Conservation (phyloP, 306 rosid genomes). For the Carpinus fangiana region DNA sequence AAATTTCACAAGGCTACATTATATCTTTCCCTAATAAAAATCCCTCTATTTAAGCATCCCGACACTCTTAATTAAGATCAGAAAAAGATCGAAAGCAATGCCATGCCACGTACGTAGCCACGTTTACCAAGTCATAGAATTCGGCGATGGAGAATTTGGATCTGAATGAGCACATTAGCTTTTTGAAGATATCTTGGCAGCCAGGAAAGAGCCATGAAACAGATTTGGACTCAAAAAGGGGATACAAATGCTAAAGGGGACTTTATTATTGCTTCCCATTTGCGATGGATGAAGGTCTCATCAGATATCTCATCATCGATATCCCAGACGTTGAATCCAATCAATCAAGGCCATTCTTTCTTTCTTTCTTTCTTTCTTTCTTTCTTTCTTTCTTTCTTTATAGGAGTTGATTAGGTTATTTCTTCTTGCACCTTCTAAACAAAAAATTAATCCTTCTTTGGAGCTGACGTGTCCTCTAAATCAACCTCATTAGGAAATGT, state of each 20-base stretch:
- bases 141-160: not conserved
- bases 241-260: not conserved
- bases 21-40: no score
- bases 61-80: no score
- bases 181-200: conserved; percentile 10
- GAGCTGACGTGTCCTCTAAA: not conserved
- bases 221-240: not conserved
- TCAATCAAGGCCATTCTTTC: no score
- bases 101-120: conserved; percentile 23
- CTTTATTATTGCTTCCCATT: conserved; percentile 15
- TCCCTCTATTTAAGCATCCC: no score
- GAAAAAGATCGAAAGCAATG: no score
- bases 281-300: not conserved
- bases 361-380: no score
- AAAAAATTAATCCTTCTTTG: conserved; percentile 10
- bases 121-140: conserved; percentile 13
- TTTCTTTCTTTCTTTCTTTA: not conserved
- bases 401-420: conserved; percentile 7
- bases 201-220: conserved; percentile 3
- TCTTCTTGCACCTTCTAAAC: conserved; percentile 29
- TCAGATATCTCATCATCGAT: no score
- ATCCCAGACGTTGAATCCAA: no score
- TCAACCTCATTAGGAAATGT: conserved; percentile 2
- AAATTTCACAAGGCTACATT: no score
- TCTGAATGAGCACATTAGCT: no score